Percentiles rank a stretch among this genome's conserved stretches.
Evolutionary conservation across 176 grass and related monocot genomes (phyloP).

Genomic region (Oryza australiensis): DNA sequence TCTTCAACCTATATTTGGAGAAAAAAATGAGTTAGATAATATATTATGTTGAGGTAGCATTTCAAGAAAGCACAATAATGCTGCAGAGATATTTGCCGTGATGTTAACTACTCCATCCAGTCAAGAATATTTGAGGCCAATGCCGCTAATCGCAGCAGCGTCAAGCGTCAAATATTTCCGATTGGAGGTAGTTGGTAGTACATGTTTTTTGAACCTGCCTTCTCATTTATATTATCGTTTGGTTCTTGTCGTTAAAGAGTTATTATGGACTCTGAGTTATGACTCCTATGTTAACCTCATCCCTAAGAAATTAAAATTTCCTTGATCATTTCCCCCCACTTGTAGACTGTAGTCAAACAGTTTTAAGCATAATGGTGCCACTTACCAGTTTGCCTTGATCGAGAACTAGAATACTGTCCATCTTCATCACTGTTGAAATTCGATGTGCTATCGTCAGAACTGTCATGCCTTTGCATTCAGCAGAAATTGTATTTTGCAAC

Average conservation of each 20-base stretch:
- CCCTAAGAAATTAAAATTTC: not conserved
- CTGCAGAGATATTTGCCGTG: not conserved
- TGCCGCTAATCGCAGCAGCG: no score
- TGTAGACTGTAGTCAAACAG: not conserved
- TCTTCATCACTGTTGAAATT: conserved; percentile 87
- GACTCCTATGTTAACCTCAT: not conserved
- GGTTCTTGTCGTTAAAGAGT: not conserved
- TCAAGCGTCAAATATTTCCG: no score
- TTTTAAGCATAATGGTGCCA: not conserved
- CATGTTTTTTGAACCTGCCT: not conserved
- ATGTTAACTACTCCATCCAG: not conserved
- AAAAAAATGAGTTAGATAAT: not conserved
- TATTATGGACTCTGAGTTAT: not conserved
- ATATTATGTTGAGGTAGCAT: not conserved
- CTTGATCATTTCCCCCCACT: no score
- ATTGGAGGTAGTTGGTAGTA: no score
- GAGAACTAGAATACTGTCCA: conserved; percentile 82
- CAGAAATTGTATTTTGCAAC: conserved; percentile 76
- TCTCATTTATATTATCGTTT: not conserved
- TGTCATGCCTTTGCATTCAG: conserved; percentile 75
- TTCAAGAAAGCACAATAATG: not conserved
- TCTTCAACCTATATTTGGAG: conserved; percentile 73
- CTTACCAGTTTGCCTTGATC: conserved; percentile 78
- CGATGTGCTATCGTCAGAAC: conserved; percentile 90
- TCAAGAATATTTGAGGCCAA: no score